Percentiles rank a stretch among this genome's conserved stretches.
These are phyloP conservation scores for Arxiozyma heterogenica DNA, from an alignment of 1,139 yeast genomes.

Conservation along the genomic window DNA sequence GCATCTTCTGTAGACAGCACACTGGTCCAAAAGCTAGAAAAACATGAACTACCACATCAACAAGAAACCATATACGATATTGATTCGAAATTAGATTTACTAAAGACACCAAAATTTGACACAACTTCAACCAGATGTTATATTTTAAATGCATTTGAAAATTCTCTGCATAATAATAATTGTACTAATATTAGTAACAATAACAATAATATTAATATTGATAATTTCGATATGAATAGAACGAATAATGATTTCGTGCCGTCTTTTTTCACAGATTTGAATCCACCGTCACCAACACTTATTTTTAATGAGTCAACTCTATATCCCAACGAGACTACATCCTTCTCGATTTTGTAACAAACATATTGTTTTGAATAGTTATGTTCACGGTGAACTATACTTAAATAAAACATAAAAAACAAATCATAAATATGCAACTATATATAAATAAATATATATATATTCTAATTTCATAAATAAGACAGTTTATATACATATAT, in stretches of 20 bases:
- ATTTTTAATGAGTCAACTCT: background rate
- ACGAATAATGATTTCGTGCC: no score
- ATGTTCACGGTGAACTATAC: no score
- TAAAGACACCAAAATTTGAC: slow-evolving; percentile 10
- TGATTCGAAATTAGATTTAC: slow-evolving; percentile 6
- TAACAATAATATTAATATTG: no score
- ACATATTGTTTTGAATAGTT: background rate
- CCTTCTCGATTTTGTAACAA: background rate
- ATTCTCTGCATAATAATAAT: background rate
- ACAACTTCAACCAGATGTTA: slow-evolving; percentile 3
- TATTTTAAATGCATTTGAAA: background rate
- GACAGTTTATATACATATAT: background rate
- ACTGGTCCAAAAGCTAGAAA: background rate
- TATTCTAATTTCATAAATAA: background rate
- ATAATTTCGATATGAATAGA: background rate
- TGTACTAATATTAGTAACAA: background rate
- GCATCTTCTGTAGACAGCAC: background rate
- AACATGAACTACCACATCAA: background rate
- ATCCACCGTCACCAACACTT: background rate
- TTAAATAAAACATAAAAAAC: no score
- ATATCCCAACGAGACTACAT: background rate
- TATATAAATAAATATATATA: no score
- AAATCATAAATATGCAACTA: no score
- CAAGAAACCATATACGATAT: slow-evolving; percentile 5
- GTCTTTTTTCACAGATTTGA: background rate